Evolutionary conservation across 1,284 basidiomycete genomes (phyloP), one percentile per base, ranked within the genome.

Genomic region (Crepidotus sp.): DNA sequence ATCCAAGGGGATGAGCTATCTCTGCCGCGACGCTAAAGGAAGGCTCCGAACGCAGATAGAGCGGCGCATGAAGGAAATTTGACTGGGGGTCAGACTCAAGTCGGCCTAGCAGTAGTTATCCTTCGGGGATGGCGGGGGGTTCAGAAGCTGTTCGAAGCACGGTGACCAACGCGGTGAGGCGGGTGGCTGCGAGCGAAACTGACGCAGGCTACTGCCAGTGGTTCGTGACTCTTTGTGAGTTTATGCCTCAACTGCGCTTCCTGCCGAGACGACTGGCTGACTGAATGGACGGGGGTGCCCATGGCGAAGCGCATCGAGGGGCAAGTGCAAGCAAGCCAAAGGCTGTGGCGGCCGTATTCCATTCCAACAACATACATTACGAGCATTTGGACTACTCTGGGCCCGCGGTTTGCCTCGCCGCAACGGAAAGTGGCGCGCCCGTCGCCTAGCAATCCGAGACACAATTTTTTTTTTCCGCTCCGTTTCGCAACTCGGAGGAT

Each of bases 1-100:
- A 22, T 36, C 41, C 34, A 42, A 30, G 40, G 40, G 17, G 34
- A 42, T 42, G 26, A 31, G 19, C 15, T 3, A 31, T 29, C 13
- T 7, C 9, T 29, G 25, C 40, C 34, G 40, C 33, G 14, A 31
- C 29, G 5, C 29, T 13, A 27, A 35, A 14, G 19, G 5, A 1
- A 42, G 13, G 24, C 7, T 0, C 40, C 40, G 26, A 34, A 27
- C 17, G 32, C 18, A 40, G 34, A 24, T 42, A 30, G 26, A 29
- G 27, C 40, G 32, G 31, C 35, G 35, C 9, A 21, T 3, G 6
- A 24, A 24, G 21, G 19, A 10, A 14, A 25, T 25, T 21, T 15
- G 21, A 4, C 6, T 34, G 21, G 2, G 7, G 7, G 25, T 4
- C 26, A 27, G 26, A 27, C n/a, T n/a, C n/a, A n/a, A n/a, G n/a